These are phyloP conservation scores for Suillus bovinus DNA, from an alignment of 768 basidiomycete species.

Conservation along the genomic window DNA sequence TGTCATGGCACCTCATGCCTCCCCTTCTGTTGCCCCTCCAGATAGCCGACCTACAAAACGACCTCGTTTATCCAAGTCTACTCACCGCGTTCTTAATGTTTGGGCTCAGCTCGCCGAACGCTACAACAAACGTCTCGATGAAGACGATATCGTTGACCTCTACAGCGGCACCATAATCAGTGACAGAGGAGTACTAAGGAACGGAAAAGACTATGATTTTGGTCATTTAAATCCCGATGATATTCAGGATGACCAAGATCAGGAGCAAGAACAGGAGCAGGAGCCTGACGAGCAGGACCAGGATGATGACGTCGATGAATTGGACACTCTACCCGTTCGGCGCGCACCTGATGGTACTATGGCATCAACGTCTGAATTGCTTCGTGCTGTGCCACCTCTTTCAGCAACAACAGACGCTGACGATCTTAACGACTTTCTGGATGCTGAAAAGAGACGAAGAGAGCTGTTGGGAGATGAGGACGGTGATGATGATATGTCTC, in stretches of 20 bases:
- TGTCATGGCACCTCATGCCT: slow-evolving; percentile 25
- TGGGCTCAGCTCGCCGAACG: slow-evolving; percentile 73
- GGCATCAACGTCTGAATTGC: slow-evolving; percentile 33
- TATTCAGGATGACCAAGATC: slow-evolving; percentile 37
- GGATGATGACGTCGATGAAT: slow-evolving; percentile 58
- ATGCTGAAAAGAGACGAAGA: slow-evolving; percentile 56
- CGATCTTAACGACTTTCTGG: slow-evolving; percentile 66
- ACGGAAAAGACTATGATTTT: slow-evolving; percentile 44
- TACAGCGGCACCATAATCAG: slow-evolving; percentile 58
- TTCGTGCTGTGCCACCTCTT: slow-evolving; percentile 45
- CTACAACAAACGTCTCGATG: slow-evolving; percentile 64
- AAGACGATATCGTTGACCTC: slow-evolving; percentile 81
- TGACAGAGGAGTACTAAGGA: slow-evolving; percentile 67
- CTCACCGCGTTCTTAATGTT: slow-evolving; percentile 54
- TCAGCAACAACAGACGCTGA: slow-evolving; percentile 52
- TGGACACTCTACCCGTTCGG: slow-evolving; percentile 49
- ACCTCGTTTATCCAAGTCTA: slow-evolving; percentile 44
- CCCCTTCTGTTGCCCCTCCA: slow-evolving; percentile 30
- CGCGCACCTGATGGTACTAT: slow-evolving; percentile 27
- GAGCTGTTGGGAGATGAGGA: slow-evolving; percentile 36
- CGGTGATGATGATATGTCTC: slow-evolving; percentile 24
- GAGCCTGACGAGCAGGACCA: slow-evolving; percentile 50
- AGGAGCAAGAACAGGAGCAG: slow-evolving; percentile 35
- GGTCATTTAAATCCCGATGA: slow-evolving; percentile 50
- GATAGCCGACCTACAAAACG: slow-evolving; percentile 48